Conservation (phyloP, 345 rosid genomes). For the Syzygium oleosum region DNA sequence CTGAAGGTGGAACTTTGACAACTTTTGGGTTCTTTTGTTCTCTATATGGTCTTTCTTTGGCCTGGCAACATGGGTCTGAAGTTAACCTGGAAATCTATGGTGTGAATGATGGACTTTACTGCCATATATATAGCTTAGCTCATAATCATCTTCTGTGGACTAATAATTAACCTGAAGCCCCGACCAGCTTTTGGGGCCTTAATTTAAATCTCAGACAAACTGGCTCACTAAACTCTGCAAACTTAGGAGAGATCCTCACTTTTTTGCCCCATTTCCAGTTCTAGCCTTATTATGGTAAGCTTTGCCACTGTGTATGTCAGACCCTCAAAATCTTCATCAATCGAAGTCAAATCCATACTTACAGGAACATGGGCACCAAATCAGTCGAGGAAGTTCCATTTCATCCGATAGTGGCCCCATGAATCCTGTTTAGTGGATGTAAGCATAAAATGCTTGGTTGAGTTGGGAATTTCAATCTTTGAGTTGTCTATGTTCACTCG, state of each 20-base stretch:
- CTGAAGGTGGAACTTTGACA: background rate
- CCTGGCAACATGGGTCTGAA: background rate
- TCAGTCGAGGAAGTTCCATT: background rate
- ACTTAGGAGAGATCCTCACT: background rate
- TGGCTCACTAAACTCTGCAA: background rate
- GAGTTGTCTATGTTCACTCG: background rate
- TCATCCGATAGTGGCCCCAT: background rate
- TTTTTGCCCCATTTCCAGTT: background rate
- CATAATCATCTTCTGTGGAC: background rate
- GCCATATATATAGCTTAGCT: background rate
- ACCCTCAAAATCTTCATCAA: background rate
- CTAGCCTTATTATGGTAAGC: background rate
- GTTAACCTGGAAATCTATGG: background rate
- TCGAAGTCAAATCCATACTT: background rate
- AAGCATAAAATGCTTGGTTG: background rate
- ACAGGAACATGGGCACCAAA: background rate
- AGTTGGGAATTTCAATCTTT: background rate
- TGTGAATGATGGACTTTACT: background rate
- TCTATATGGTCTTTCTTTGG: background rate
- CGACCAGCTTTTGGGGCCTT: background rate
- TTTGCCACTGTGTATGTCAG: background rate
- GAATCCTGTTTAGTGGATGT: background rate
- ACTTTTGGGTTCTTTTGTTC: background rate
- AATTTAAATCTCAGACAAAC: background rate
- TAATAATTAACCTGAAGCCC: background rate